These are phyloP conservation scores for Penicillium simplicissimum DNA, from an alignment of 495 filamentous ascomycete genomes.

Conservation along the genomic window DNA sequence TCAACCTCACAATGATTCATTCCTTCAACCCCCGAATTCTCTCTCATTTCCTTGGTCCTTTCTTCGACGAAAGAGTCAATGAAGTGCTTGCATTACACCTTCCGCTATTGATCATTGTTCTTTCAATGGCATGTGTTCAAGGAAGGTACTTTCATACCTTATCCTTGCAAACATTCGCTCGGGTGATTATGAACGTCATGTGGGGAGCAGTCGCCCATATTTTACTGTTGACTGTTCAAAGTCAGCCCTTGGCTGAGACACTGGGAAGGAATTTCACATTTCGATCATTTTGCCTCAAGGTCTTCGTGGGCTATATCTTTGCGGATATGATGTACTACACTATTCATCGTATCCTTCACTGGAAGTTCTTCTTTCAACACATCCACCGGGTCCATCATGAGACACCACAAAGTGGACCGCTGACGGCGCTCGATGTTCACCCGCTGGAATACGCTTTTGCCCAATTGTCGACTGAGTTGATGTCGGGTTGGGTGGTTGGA, in stretches of 20 bases:
- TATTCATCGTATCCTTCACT: background rate
- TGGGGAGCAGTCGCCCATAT: background rate
- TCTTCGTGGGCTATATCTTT: background rate
- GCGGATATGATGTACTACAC: background rate
- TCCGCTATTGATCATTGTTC: background rate
- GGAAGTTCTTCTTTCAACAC: background rate
- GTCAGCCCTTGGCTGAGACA: background rate
- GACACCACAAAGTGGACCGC: background rate
- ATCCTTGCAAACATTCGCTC: background rate
- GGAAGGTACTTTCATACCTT: background rate
- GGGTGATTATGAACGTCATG: background rate
- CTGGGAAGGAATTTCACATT: background rate
- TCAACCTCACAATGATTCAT: background rate
- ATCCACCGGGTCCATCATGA: background rate
- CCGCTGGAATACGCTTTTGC: background rate
- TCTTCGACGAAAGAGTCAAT: background rate
- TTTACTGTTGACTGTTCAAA: background rate
- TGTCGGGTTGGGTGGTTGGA: constrained; percentile 8
- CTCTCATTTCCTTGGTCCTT: background rate
- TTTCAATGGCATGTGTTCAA: background rate
- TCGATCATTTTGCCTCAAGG: background rate
- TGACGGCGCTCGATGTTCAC: background rate
- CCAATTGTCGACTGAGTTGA: constrained; percentile 14
- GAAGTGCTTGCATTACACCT: background rate
- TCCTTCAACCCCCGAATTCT: background rate